Evolutionary conservation across 1,139 yeast genomes (phyloP).

Genomic region (Zygosaccharomyces sapae): DNA sequence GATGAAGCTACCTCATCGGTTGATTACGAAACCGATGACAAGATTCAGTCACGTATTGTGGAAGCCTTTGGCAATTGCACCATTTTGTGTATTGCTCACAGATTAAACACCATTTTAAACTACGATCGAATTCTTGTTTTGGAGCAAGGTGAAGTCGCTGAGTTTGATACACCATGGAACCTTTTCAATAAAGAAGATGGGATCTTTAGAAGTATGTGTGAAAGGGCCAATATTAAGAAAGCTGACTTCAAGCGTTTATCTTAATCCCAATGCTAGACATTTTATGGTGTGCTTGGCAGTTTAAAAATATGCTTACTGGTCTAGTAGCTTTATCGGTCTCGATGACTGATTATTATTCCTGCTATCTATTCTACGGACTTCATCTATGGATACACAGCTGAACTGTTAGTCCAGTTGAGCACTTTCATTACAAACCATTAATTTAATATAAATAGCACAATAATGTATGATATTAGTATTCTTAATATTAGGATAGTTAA

Average conservation of each 20-base stretch:
- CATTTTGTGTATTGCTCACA: slow-evolving; percentile 74
- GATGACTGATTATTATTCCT: no score
- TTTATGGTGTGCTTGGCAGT: no score
- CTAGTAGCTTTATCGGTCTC: no score
- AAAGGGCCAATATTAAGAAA: slow-evolving; percentile 46
- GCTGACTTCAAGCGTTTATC: slow-evolving; percentile 36
- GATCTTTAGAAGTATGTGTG: slow-evolving; percentile 59
- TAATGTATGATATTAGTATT: no score
- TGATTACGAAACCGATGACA: slow-evolving; percentile 71
- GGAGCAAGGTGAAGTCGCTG: slow-evolving; percentile 58
- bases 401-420: no score
- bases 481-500: no score
- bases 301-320: no score
- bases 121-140: slow-evolving; percentile 65
- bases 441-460: no score
- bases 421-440: no score
- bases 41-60: slow-evolving; percentile 61
- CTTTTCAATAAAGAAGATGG: slow-evolving; percentile 45
- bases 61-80: slow-evolving; percentile 63
- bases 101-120: slow-evolving; percentile 61
- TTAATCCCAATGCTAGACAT: background rate
- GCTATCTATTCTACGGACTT: no score
- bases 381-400: no score
- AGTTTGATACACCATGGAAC: slow-evolving; percentile 52
- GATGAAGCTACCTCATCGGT: slow-evolving; percentile 86